Conservation (phyloP, 768 basidiomycete species). For the Amanita polypyramis region DNA sequence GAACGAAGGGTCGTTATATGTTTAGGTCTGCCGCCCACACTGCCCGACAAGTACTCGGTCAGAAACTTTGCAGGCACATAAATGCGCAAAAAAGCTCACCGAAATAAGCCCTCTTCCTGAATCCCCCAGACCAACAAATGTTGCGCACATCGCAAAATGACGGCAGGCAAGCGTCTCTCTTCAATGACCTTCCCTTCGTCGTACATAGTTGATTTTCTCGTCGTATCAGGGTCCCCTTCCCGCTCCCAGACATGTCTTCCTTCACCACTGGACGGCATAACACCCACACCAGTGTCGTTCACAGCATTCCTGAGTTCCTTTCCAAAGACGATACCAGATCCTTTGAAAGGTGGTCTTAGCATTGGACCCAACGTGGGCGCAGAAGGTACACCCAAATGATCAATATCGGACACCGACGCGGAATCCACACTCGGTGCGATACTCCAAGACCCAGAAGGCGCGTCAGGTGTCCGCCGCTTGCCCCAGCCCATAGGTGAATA, state of each 20-base stretch:
- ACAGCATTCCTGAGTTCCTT: conserved; percentile 34
- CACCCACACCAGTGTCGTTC: conserved; percentile 19
- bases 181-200: conserved; percentile 29
- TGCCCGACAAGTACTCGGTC: conserved; percentile 20
- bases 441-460: conserved; percentile 50
- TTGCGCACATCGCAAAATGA: conserved; percentile 75
- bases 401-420: conserved; percentile 36
- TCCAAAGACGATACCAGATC: conserved; percentile 57
- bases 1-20: conserved; percentile 66
- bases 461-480: conserved; percentile 44
- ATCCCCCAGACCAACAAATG: conserved; percentile 77
- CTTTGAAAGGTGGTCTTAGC: conserved; percentile 43
- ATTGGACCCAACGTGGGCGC: conserved; percentile 46
- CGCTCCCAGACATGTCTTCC: conserved; percentile 9
- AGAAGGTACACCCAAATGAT: conserved; percentile 26
- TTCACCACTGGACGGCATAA: conserved; percentile 12
- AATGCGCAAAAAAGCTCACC: conserved; percentile 34
- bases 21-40: conserved; percentile 74
- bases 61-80: conserved; percentile 8
- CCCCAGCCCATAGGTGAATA: conserved; percentile 19
- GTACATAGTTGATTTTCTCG: conserved; percentile 15
- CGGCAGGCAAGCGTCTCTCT: conserved; percentile 51
- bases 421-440: conserved; percentile 35
- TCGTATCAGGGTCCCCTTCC: conserved; percentile 9
- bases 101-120: conserved; percentile 79